Evolutionary conservation across 2,329 filamentous ascomycete species (phyloP).

Genomic region (Sporothrix brasiliensis): DNA sequence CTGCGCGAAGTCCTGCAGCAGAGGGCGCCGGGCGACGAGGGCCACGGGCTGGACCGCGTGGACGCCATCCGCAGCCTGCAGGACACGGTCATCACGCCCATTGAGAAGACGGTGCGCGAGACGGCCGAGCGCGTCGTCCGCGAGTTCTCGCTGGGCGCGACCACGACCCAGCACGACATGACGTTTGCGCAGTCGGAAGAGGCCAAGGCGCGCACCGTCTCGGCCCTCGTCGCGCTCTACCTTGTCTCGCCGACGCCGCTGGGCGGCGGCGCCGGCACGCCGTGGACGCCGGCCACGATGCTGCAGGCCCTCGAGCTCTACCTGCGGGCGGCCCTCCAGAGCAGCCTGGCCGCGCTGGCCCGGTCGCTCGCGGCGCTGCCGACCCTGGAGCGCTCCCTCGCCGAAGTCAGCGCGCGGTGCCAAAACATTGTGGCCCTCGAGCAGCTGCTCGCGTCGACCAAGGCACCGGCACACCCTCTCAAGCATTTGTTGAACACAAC

Average conservation of each 20-base stretch:
- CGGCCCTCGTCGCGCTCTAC: conserved; percentile 76
- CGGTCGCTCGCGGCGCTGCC: conserved; percentile 47
- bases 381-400: conserved; percentile 72
- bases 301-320: conserved; percentile 79
- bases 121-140: conserved; percentile 77
- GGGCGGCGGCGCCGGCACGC: not conserved
- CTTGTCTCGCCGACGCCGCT: conserved; percentile 72
- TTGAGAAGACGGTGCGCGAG: conserved; percentile 72
- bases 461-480: conserved; percentile 69
- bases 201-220: conserved; percentile 71
- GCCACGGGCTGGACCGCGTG: conserved; percentile 73
- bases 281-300: conserved; percentile 69
- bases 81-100: conserved; percentile 68
- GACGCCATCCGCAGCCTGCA: conserved; percentile 70
- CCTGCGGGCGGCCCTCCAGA: conserved; percentile 77
- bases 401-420: conserved; percentile 79
- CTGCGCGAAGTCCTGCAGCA: conserved; percentile 72
- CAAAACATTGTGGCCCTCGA: conserved; percentile 92
- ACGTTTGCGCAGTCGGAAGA: conserved; percentile 72
- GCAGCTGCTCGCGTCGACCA: conserved; percentile 69
- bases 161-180: conserved; percentile 42
- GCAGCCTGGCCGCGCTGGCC: conserved; percentile 72
- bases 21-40: conserved; percentile 71
- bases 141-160: conserved; percentile 74
- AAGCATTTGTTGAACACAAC: conserved; percentile 43